Percentiles rank a stretch among this genome's conserved stretches.
phyloP scores from a whole-genome alignment of 2,329 filamentous ascomycete species.

The Aspergillus calidoustus region DNA sequence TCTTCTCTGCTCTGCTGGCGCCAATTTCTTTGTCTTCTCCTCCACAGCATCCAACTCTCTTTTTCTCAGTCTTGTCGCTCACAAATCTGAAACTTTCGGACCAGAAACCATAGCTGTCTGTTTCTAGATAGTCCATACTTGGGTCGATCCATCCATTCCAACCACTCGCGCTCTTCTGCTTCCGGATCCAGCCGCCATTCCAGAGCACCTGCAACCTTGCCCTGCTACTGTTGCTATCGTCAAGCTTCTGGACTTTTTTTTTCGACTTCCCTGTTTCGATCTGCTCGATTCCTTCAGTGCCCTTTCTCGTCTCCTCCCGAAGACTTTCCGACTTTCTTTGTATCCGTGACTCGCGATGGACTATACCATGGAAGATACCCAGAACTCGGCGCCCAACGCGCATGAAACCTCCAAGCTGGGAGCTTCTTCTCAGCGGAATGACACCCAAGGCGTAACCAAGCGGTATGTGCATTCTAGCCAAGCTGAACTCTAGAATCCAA shows the following conservation, averaged over 20 bases:
- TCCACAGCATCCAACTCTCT: constrained; percentile 9
- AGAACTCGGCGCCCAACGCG: constrained; percentile 69
- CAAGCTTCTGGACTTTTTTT: constrained; percentile 13
- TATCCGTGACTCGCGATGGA: constrained; percentile 49
- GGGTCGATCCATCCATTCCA: constrained; percentile 28
- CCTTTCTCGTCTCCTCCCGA: neutral
- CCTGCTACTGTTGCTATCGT: constrained; percentile 28
- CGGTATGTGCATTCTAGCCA: constrained; percentile 55
- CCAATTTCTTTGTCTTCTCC: constrained; percentile 4
- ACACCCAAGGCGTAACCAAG: constrained; percentile 77
- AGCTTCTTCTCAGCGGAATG: constrained; percentile 60
- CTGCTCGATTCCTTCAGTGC: constrained; percentile 11
- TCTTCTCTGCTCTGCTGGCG: neutral
- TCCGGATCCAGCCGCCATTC: constrained; percentile 40
- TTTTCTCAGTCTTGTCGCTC: constrained; percentile 9
- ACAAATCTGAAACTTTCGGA: constrained; percentile 17
- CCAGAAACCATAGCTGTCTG: constrained; percentile 24
- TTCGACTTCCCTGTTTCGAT: constrained; percentile 14
- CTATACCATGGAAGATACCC: constrained; percentile 63
- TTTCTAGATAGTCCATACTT: constrained; percentile 13
- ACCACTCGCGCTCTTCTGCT: constrained; percentile 24
- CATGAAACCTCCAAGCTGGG: constrained; percentile 65
- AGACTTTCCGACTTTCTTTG: neutral
- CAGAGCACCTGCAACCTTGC: constrained; percentile 33
- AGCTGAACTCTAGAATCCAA: neutral